Base-by-base conservation (phyloP, 345 rosid species). In the Melaleuca alternifolia region DNA sequence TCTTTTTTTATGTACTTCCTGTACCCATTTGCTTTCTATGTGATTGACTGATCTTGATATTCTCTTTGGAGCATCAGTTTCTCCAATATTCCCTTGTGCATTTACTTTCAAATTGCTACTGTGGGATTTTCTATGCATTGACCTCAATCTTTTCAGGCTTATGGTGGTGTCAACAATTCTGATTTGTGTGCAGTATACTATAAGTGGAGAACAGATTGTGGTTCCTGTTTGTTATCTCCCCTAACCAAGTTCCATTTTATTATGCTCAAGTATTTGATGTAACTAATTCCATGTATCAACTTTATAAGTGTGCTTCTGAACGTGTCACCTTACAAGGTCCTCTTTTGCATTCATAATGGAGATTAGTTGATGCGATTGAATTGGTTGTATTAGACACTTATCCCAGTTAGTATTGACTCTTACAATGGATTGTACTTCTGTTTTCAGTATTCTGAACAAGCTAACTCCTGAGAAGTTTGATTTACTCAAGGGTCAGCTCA, bases 381-480 rank as follows among this genome's bases (percentile, higher is more conserved):
- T 57, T 50, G 76, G 52, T 44, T 44, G 18, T 61, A 15, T 85
- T 57, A 50, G 48, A 71, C 21, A 23, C 21, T 54, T 48, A 26
- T 15, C 18, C 53, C 33, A 33, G 28, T 59, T 62, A 46, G 53
- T 13, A 56, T 54, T 57, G 76, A 57, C 77, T 82, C 77, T 26
- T 54, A 52, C n/a, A 11, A 30, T 53, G 50, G 84, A 23, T 87
- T 10, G 44, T 53, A 37, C 57, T 89, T 33, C 48, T 37, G 26
- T 46, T 41, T 91, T 88, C 94, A 94, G 98, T 86, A 97, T 96
- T 87, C 89, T 96, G 90, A 96, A 97, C 92, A 97, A 95, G 91
- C 90, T 96, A 87, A 95, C 98, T 54, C 99, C 99, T 20, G 98
- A 94, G 92, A 97, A 95, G 91, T 96, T 93, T 87, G 98, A 95